Evolutionary conservation across 768 basidiomycete genomes (phyloP), one percentile per base, ranked within the genome.

Genomic region (Kwoniella sp.): DNA sequence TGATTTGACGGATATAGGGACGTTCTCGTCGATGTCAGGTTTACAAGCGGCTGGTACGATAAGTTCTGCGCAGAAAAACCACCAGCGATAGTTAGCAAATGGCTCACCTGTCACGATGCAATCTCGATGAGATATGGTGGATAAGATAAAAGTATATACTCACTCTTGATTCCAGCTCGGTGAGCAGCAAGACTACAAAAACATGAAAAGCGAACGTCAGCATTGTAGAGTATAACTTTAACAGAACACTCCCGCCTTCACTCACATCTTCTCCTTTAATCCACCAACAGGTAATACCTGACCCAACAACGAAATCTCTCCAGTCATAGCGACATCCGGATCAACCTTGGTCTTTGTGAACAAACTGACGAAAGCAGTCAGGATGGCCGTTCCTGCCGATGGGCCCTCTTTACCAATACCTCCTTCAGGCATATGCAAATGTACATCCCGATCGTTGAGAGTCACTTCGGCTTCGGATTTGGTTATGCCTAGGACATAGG

Each of bases 261-360:
- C 72, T 65, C 57, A 71, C 66, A 78, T 78, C 67, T 81, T 81
- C 74, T 82, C 82, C 82, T 96, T 97, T 67, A 98, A 81, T 0
- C 95, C 95, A 8, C 95, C 95, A 10, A 99, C 95, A 1, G 95
- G 92, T 0, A 96, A 84, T 9, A 99, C 95, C 80, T 96, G 92
- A 0, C 96, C 96, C 0, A 93, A 89, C 17, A 99, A 87, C 1
- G 94, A 92, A 60, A 99, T 92, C 80, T 99, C 96, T 17, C 96
- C 96, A 0, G 96, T 98, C 92, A 98, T 94, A 6, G 96, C 92
- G 58, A 96, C 90, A 81, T 96, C 91, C 17, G 90, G 90, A 75
- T 85, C 85, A 48, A 97, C 86, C 79, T 83, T 86, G 4, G 87
- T 90, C 81, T 88, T 89, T 0, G 90, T 94, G 81, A 97, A 91